A percentile compares a stretch with the other conserved stretches of the same genome.
phyloP scores from a whole-genome alignment of 306 rosid genomes.

The Prunus mongolica region DNA sequence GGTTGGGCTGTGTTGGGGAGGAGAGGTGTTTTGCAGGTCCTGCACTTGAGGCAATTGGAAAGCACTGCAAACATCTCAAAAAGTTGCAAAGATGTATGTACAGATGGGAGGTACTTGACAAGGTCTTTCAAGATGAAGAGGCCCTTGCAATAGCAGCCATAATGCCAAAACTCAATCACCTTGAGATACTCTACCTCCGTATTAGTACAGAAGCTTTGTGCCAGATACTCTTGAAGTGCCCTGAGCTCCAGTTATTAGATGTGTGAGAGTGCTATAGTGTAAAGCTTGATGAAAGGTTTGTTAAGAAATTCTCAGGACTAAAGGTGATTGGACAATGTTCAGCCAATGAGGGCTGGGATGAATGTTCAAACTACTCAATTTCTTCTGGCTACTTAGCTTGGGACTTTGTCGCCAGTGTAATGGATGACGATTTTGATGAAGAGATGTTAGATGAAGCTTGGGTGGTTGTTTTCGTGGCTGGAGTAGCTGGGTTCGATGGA shows the following conservation, averaged over 20 bases:
- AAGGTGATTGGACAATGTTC: not conserved
- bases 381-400: conserved; percentile 9
- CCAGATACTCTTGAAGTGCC: conserved; percentile 9
- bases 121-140: not conserved
- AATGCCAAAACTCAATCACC: conserved; percentile 23
- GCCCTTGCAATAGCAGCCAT: conserved; percentile 16
- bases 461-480: not conserved
- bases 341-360: conserved; percentile 1
- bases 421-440: conserved; percentile 1
- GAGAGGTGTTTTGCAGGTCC: not conserved
- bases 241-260: conserved; percentile 2
- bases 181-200: not conserved
- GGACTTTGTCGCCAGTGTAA: not conserved
- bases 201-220: conserved; percentile 1
- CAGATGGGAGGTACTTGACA: not conserved
- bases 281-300: not conserved
- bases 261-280: conserved; percentile 6
- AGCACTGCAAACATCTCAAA: conserved; percentile 5
- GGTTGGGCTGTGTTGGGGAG: too few relatives aligned
- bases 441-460: not conserved
- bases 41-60: conserved; percentile 12
- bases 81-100: not conserved
- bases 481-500: too few relatives aligned
- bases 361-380: not conserved
- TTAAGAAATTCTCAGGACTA: not conserved